These are phyloP conservation scores for Apocynum venetum DNA, from an alignment of 257 asterid genomes.

Conservation along the genomic window DNA sequence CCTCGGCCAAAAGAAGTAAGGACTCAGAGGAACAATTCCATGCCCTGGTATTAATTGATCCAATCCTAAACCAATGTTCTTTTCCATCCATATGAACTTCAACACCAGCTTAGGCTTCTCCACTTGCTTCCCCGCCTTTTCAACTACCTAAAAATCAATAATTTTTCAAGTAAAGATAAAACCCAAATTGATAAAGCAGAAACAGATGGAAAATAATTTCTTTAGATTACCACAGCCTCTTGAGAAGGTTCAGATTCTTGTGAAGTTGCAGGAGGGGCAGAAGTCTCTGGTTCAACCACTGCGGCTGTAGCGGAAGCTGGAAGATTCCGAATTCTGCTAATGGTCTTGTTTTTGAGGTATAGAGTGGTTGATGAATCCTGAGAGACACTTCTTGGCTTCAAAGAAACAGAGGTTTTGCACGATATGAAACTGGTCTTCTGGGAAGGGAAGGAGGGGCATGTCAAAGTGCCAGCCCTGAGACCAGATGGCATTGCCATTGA, in stretches of 20 bases:
- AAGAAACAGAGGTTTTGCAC: constrained; percentile 28
- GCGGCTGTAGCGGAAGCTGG: constrained; percentile 44
- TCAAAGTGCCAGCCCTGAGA: constrained; percentile 23
- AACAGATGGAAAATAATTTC: not conserved
- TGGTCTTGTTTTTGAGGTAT: constrained; percentile 27
- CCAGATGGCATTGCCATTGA: constrained; percentile 42
- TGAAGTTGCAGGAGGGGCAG: constrained; percentile 19
- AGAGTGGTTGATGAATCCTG: constrained; percentile 21
- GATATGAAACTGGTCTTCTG: constrained; percentile 30
- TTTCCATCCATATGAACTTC: constrained; percentile 56
- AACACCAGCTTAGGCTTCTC: constrained; percentile 41
- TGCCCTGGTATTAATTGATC: constrained; percentile 43
- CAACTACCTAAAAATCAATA: constrained; percentile 26
- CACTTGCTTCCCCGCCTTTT: constrained; percentile 20
- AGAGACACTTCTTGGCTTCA: constrained; percentile 23
- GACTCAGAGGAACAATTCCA: constrained; percentile 43
- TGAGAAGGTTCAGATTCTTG: constrained; percentile 29
- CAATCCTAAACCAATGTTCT: constrained; percentile 41
- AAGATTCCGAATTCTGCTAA: constrained; percentile 25
- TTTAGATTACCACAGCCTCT: constrained; percentile 12
- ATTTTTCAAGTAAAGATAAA: not conserved
- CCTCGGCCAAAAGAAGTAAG: constrained; percentile 53
- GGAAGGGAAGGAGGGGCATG: constrained; percentile 37
- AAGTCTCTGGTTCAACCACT: constrained; percentile 28
- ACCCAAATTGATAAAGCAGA: not conserved